These are phyloP conservation scores for Boletus rex-veris DNA, from an alignment of 768 basidiomycete genomes.

Conservation along the genomic window DNA sequence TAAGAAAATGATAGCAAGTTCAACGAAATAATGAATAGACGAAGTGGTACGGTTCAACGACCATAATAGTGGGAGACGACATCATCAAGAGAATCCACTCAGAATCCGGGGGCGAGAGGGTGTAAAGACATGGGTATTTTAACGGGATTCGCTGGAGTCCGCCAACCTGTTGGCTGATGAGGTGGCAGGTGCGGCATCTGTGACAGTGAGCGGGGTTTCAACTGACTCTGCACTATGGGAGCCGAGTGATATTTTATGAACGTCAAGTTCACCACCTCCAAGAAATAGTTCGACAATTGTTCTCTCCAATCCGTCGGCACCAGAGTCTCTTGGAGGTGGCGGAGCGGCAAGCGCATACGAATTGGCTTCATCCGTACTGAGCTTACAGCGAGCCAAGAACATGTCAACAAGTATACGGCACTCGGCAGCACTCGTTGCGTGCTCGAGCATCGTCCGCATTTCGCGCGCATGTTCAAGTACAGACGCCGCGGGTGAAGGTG, in stretches of 20 bases:
- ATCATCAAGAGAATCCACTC: conserved; percentile 5
- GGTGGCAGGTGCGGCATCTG: background rate
- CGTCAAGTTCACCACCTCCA: conserved; percentile 21
- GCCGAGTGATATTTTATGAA: background rate
- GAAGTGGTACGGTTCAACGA: conserved; percentile 11
- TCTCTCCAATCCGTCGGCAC: conserved; percentile 37
- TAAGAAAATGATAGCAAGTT: conserved; percentile 8
- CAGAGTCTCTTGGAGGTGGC: conserved; percentile 34
- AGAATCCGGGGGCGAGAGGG: background rate
- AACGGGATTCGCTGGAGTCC: conserved; percentile 7
- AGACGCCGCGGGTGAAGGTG: conserved; percentile 20
- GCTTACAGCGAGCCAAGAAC: conserved; percentile 65
- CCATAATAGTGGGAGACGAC: conserved; percentile 6
- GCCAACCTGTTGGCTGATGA: background rate
- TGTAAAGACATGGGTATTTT: conserved; percentile 12
- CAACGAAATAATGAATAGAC: conserved; percentile 13
- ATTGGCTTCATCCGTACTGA: conserved; percentile 31
- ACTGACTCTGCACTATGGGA: background rate
- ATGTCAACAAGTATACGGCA: conserved; percentile 83
- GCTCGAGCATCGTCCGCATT: conserved; percentile 62
- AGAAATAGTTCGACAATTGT: conserved; percentile 48
- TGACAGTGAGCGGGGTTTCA: background rate
- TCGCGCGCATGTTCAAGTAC: conserved; percentile 53
- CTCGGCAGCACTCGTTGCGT: conserved; percentile 74
- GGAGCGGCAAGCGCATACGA: conserved; percentile 31